Conservation (phyloP, 129 eudicot species). For the Deinandra increscens region DNA sequence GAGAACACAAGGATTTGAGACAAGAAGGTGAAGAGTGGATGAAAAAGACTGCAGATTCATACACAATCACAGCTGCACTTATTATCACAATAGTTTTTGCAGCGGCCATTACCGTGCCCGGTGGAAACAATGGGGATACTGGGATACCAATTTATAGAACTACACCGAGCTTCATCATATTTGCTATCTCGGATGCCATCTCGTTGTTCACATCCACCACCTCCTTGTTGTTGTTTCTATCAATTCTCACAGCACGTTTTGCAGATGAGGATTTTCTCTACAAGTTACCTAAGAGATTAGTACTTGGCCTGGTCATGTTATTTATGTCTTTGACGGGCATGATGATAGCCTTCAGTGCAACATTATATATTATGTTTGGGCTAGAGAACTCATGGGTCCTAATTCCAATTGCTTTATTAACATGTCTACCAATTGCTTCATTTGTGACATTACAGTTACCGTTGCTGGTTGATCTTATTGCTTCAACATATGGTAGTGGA, state of each 20-base stretch:
- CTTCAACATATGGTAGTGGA: neutral
- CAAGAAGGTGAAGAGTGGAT: conserved; percentile 37
- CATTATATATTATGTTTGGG: neutral
- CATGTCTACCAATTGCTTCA: neutral
- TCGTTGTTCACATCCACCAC: neutral
- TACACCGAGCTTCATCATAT: neutral
- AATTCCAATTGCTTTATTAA: too few relatives aligned
- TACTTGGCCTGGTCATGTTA: neutral
- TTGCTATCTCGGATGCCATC: neutral
- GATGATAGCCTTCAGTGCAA: neutral
- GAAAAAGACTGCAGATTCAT: conserved; percentile 33
- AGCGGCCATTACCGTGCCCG: conserved; percentile 19
- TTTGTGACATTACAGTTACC: neutral
- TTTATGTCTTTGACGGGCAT: neutral
- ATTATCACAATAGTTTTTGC: conserved; percentile 34
- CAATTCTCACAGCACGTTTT: neutral
- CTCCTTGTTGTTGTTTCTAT: neutral
- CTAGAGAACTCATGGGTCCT: too few relatives aligned
- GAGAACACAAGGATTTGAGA: conserved; percentile 18
- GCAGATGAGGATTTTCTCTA: neutral
- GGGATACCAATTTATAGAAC: neutral
- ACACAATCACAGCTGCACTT: conserved; percentile 33
- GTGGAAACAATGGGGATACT: neutral
- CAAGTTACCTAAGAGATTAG: neutral
- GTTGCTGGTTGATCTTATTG: neutral